Percentiles rank a stretch among this genome's conserved stretches.
These are phyloP conservation scores for Oidiodendron maius DNA, from an alignment of 495 filamentous ascomycete genomes.

Conservation along the genomic window DNA sequence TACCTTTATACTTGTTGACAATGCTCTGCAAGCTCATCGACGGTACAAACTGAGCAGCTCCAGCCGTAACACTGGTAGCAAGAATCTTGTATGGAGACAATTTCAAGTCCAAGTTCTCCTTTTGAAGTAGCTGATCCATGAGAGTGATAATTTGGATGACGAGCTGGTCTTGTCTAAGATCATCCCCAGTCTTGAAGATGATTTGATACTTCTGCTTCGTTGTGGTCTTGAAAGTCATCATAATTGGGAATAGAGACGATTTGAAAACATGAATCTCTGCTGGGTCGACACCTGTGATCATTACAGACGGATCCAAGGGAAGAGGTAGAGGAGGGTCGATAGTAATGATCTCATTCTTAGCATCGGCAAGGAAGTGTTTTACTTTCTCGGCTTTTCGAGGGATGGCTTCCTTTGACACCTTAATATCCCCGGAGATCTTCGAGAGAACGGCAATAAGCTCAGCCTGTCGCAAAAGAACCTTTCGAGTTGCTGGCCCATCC, in stretches of 20 bases:
- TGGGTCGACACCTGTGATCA: slow-evolving; percentile 71
- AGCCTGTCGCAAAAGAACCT: slow-evolving; percentile 75
- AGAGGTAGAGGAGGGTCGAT: slow-evolving; percentile 87
- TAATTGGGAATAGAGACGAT: slow-evolving; percentile 83
- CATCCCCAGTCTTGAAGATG: slow-evolving; percentile 96
- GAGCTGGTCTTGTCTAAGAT: slow-evolving; percentile 93
- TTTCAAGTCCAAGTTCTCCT: slow-evolving; percentile 96
- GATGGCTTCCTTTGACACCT: slow-evolving; percentile 71
- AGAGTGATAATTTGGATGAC: slow-evolving; percentile 97
- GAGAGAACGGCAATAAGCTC: slow-evolving; percentile 83
- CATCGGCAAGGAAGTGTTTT: slow-evolving; percentile 76
- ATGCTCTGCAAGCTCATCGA: slow-evolving; percentile 78
- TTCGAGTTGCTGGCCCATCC: slow-evolving; percentile 63
- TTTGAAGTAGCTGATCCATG: slow-evolving; percentile 93
- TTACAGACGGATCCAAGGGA: slow-evolving; percentile 79
- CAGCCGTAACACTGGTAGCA: slow-evolving; percentile 82
- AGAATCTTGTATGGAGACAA: slow-evolving; percentile 94
- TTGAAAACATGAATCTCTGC: slow-evolving; percentile 93
- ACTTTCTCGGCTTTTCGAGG: slow-evolving; percentile 73
- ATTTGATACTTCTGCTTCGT: slow-evolving; percentile 77
- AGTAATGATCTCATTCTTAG: slow-evolving; percentile 75
- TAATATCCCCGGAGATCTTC: slow-evolving; percentile 86
- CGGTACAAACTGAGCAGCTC: slow-evolving; percentile 87
- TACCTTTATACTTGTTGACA: slow-evolving; percentile 71
- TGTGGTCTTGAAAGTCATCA: slow-evolving; percentile 81